Percentiles rank a stretch among this genome's conserved stretches.
Evolutionary conservation across 2,329 filamentous ascomycete genomes (phyloP).

Genomic region (Diaporthe ilicicola): DNA sequence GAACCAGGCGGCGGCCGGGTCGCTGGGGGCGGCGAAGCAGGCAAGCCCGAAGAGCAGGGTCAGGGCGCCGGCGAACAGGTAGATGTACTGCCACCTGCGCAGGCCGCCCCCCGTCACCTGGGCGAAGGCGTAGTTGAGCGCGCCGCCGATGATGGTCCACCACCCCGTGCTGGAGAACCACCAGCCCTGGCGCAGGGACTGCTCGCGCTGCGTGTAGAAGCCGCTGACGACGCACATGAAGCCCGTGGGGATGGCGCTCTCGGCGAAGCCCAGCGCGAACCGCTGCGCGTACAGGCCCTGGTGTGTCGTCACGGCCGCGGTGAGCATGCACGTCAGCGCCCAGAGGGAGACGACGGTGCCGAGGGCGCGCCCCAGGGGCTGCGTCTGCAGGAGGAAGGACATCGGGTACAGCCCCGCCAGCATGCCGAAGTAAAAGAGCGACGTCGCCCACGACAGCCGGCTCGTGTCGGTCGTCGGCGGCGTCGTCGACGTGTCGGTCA

Average conservation of each 20-base stretch:
- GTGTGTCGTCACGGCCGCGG: conserved; percentile 71
- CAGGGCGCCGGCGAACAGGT: conserved; percentile 69
- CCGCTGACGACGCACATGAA: conserved; percentile 71
- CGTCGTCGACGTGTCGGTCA: conserved; percentile 49
- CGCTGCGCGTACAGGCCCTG: conserved; percentile 72
- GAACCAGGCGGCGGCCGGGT: conserved; percentile 75
- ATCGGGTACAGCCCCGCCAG: conserved; percentile 77
- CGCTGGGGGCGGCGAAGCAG: conserved; percentile 73
- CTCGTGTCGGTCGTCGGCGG: conserved; percentile 60
- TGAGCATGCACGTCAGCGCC: conserved; percentile 73
- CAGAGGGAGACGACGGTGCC: conserved; percentile 71
- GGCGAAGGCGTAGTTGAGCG: conserved; percentile 73
- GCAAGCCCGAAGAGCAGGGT: conserved; percentile 71
- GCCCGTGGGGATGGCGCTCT: conserved; percentile 70
- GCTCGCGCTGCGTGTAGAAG: conserved; percentile 73
- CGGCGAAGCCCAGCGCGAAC: conserved; percentile 64
- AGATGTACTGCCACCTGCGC: conserved; percentile 75
- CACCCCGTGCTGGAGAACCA: conserved; percentile 71
- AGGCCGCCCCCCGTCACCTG: conserved; percentile 62
- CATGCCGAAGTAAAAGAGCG: conserved; percentile 84
- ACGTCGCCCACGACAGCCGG: conserved; percentile 79
- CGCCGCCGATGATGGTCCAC: conserved; percentile 70
- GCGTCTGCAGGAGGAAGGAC: conserved; percentile 74
- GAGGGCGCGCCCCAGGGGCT: conserved; percentile 70
- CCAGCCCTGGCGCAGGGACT: conserved; percentile 70